A percentile compares a stretch with the other conserved stretches of the same genome.
phyloP scores from a whole-genome alignment of 345 rosid genomes.

The Geranium brycei region DNA sequence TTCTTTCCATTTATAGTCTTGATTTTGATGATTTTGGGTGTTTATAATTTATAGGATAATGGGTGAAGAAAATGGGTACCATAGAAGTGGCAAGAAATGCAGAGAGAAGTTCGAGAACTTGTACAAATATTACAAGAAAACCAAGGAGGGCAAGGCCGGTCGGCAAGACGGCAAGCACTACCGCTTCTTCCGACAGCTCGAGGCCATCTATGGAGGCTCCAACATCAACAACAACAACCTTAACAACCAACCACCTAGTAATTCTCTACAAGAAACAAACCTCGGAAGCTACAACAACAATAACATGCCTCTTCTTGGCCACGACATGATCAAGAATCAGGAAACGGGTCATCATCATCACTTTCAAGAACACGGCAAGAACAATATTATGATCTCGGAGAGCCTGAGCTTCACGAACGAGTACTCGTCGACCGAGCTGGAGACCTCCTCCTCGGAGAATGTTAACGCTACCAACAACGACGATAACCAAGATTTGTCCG shows the following conservation, averaged over 20 bases:
- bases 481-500: constrained; percentile 29
- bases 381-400: constrained; percentile 7
- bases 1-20: neutral
- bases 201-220: constrained; percentile 37
- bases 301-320: constrained; percentile 7
- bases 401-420: constrained; percentile 32
- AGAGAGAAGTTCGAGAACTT: constrained; percentile 53
- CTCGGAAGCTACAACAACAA: neutral
- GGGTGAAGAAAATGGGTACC: constrained; percentile 45
- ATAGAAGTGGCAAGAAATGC: constrained; percentile 48
- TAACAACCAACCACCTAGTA: constrained; percentile 8
- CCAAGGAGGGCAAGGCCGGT: constrained; percentile 47
- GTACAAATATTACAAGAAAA: constrained; percentile 57
- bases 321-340: neutral
- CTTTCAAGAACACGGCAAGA: constrained; percentile 4
- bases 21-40: neutral
- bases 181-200: constrained; percentile 48
- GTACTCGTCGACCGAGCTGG: constrained; percentile 34
- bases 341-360: neutral
- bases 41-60: constrained; percentile 23
- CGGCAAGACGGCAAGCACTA: constrained; percentile 54
- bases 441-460: constrained; percentile 34
- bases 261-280: constrained; percentile 11
- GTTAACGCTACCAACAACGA: constrained; percentile 14
- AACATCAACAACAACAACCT: constrained; percentile 5